A percentile compares a stretch with the other conserved stretches of the same genome.
Conservation (phyloP, 495 filamentous ascomycete species). For the Aspergillus saccharolyticus region DNA sequence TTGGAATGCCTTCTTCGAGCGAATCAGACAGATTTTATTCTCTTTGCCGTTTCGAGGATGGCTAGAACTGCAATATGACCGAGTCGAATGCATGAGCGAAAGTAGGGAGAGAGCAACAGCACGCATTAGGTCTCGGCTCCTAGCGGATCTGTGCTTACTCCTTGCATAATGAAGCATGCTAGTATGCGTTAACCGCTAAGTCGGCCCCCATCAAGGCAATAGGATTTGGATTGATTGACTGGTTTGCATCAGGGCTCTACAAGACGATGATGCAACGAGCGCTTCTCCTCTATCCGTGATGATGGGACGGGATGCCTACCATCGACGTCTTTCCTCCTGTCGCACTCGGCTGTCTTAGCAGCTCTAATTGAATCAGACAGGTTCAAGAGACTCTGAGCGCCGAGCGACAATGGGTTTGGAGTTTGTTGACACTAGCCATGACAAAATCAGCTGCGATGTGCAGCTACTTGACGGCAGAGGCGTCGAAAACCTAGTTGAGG, state of each 20-base stretch:
- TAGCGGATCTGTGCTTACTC: neutral
- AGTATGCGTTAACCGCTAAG: neutral
- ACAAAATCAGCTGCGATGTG: constrained; percentile 16
- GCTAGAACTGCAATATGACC: neutral
- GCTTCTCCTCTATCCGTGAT: neutral
- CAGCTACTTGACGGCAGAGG: constrained; percentile 6
- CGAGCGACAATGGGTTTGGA: constrained; percentile 13
- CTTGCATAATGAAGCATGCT: neutral
- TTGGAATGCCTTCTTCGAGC: constrained; percentile 11
- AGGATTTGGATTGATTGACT: neutral
- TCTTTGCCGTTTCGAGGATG: constrained; percentile 3
- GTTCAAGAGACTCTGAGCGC: neutral
- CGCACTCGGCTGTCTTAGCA: neutral
- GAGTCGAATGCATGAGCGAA: neutral
- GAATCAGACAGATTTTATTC: neutral
- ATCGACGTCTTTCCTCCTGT: neutral
- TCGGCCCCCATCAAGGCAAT: neutral
- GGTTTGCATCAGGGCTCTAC: neutral
- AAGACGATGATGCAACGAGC: neutral
- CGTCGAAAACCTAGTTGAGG: constrained; percentile 11
- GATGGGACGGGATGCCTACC: neutral
- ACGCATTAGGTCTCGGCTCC: neutral
- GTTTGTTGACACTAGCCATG: constrained; percentile 22
- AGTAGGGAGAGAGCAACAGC: neutral
- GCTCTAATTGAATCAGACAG: neutral